phyloP scores from a whole-genome alignment of 1,139 yeast genomes.

The Pichia sp. region DNA sequence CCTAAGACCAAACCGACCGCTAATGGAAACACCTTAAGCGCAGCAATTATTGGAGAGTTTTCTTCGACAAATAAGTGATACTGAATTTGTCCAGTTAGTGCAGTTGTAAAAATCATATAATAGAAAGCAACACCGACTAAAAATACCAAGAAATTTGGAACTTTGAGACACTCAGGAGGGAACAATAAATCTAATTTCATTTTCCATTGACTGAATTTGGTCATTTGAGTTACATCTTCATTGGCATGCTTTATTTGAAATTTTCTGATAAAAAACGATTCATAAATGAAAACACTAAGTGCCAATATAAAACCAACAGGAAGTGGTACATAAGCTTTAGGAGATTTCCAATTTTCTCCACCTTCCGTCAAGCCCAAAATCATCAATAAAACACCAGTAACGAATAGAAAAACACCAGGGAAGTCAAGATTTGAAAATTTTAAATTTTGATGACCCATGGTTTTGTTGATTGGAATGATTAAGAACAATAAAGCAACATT shows the following conservation, averaged over 20 bases:
- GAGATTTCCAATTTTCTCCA: slow-evolving; percentile 26
- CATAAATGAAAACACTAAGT: slow-evolving; percentile 16
- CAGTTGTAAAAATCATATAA: slow-evolving; percentile 8
- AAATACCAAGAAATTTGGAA: slow-evolving; percentile 16
- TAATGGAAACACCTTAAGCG: slow-evolving; percentile 23
- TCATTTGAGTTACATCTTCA: background rate
- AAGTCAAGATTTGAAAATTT: slow-evolving; percentile 23
- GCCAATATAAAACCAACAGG: slow-evolving; percentile 23
- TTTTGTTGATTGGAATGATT: slow-evolving; percentile 20
- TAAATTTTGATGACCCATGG: slow-evolving; percentile 13
- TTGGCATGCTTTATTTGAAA: slow-evolving; percentile 8
- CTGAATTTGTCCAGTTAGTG: slow-evolving; percentile 9
- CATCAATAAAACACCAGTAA: slow-evolving; percentile 26
- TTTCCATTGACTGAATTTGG: slow-evolving; percentile 11
- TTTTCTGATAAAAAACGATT: slow-evolving; percentile 11
- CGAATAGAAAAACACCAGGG: slow-evolving; percentile 21
- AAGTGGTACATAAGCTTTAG: slow-evolving; percentile 25
- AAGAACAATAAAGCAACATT: slow-evolving; percentile 16
- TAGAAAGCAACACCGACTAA: slow-evolving; percentile 7
- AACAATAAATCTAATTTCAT: slow-evolving; percentile 5
- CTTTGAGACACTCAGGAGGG: slow-evolving; percentile 8
- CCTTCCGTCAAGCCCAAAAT: slow-evolving; percentile 30
- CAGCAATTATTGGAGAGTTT: slow-evolving; percentile 22
- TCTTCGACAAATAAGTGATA: slow-evolving; percentile 14
- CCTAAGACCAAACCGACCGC: slow-evolving; percentile 13